Evolutionary conservation across 768 basidiomycete species (phyloP), one percentile per base, ranked within the genome.

Genomic region (Suillus decipiens): DNA sequence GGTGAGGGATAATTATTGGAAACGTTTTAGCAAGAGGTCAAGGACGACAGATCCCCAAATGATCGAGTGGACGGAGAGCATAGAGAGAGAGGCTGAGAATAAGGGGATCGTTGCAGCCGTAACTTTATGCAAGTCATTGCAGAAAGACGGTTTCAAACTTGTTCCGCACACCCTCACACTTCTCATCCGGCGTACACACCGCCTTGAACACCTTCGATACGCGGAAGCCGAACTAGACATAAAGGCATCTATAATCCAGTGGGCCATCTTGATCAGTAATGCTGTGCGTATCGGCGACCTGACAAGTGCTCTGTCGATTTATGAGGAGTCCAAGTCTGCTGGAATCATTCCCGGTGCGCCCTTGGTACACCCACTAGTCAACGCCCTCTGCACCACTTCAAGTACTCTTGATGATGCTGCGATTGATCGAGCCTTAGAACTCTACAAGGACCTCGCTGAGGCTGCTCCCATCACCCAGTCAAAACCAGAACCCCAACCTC

Each of bases 211-310:
- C 63, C 72, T 89, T 41, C 71, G 71, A 31, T 70, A 73, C 33
- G 77, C 80, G 61, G 80, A 84, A 62, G 66, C 75, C 34, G 75
- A 73, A 15, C 74, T 87, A 7, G 72, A 70, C 22, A 60, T 84
- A 57, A 70, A 71, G 51, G 79, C 82, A 24, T 75, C 76, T 10
- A 74, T 78, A 0, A 66, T 74, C 15, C 83, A 84, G 39, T 90
- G 89, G 82, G 79, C 83, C 5, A 74, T 82, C 60, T 69, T 91
- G 39, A 79, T 92, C 63, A 69, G 71, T 50, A 88, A 89, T 66
- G 77, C 77, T 47, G 69, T 83, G 55, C 78, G 77, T 14, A 65
- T 73, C 1, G 77, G 76, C 19, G 73, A 82, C 54, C 60, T 79
- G 7, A 22, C 64, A 1, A 73, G 78, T 19, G 89, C 84, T 2